Conservation (phyloP, 306 rosid genomes). For the Oemleria cerasiformis region DNA sequence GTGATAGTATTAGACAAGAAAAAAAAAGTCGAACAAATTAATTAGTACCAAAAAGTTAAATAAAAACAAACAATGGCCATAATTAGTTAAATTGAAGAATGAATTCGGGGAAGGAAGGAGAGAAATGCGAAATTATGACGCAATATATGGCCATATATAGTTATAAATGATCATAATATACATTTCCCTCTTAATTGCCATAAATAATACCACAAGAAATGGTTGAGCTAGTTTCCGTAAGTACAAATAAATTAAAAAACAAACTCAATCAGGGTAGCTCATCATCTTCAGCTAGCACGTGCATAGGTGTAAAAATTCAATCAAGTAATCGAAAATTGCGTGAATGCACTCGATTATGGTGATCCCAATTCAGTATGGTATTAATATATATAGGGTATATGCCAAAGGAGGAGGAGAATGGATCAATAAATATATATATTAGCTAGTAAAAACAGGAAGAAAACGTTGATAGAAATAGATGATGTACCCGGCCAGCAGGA, state of each 20-base stretch:
- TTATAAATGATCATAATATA: background rate
- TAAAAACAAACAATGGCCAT: too few relatives aligned
- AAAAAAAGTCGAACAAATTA: too few relatives aligned
- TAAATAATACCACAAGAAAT: background rate
- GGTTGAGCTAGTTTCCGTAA: too few relatives aligned
- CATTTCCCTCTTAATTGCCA: background rate
- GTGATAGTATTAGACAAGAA: background rate
- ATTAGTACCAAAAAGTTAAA: too few relatives aligned
- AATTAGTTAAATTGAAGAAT: too few relatives aligned
- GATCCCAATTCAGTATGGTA: background rate
- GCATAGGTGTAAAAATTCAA: too few relatives aligned
- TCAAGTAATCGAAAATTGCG: background rate
- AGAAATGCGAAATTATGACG: constrained; percentile 9
- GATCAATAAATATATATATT: too few relatives aligned
- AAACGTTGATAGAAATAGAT: background rate
- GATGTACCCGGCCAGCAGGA: background rate
- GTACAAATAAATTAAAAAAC: background rate
- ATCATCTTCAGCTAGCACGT: too few relatives aligned
- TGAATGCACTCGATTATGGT: background rate
- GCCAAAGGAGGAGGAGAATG: background rate
- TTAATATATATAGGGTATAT: background rate
- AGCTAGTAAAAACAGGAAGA: background rate
- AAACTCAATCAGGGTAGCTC: background rate
- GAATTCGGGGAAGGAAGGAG: background rate
- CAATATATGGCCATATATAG: too few relatives aligned